phyloP scores from a whole-genome alignment of 2,329 filamentous ascomycete genomes.

The Colletotrichum eremochloae region DNA sequence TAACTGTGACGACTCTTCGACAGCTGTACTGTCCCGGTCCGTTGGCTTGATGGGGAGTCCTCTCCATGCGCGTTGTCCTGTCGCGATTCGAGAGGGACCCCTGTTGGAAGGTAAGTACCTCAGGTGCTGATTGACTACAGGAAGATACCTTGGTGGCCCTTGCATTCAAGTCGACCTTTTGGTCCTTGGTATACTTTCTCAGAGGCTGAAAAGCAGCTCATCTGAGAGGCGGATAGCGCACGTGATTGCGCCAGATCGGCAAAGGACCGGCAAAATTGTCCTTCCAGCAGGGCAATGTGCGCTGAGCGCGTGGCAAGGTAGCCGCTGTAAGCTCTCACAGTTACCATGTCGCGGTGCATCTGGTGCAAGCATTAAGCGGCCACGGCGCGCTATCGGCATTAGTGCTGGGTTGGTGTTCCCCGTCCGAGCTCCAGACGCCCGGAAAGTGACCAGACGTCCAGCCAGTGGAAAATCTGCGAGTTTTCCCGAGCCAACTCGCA shows the following conservation, averaged over 20 bases:
- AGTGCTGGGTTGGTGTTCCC: slow-evolving; percentile 36
- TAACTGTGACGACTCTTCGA: slow-evolving; percentile 27
- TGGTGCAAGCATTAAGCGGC: slow-evolving; percentile 3
- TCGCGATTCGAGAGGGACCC: slow-evolving; percentile 37
- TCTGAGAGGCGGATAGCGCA: slow-evolving; percentile 25
- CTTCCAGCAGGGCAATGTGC: background rate
- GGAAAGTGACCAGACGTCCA: slow-evolving; percentile 36
- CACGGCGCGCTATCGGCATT: slow-evolving; percentile 8
- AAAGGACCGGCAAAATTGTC: slow-evolving; percentile 41
- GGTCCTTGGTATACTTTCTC: slow-evolving; percentile 5
- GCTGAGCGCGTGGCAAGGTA: background rate
- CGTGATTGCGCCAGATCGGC: slow-evolving; percentile 39
- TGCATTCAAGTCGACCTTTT: slow-evolving; percentile 28
- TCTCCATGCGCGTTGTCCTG: slow-evolving; percentile 32
- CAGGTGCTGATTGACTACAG: slow-evolving; percentile 2
- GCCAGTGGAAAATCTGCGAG: slow-evolving; percentile 59
- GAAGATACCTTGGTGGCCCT: slow-evolving; percentile 26
- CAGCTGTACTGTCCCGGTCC: slow-evolving; percentile 7
- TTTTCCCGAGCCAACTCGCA: slow-evolving; percentile 58
- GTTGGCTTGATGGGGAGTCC: slow-evolving; percentile 33
- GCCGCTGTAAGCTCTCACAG: slow-evolving; percentile 25
- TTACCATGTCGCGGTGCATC: slow-evolving; percentile 8
- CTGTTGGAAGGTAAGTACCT: slow-evolving; percentile 28
- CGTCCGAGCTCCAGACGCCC: slow-evolving; percentile 50
- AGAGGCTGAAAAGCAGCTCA: slow-evolving; percentile 13